phyloP scores from a whole-genome alignment of 1,139 yeast species.

The Candida tetrigidarum region DNA sequence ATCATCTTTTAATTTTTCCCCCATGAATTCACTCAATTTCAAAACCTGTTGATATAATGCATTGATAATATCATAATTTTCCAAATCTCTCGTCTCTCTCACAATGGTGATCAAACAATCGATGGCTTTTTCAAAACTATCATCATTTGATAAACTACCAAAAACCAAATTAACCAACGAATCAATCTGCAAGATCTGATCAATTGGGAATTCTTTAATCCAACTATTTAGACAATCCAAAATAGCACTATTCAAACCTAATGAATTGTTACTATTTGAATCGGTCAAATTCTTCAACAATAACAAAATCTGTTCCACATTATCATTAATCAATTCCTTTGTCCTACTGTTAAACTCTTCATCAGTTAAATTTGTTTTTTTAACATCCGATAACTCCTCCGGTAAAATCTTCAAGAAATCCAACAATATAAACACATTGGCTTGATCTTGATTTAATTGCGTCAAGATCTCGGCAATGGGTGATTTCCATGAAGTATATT shows the following conservation, averaged over 20 bases:
- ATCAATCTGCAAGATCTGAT: slow-evolving; percentile 62
- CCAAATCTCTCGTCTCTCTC: slow-evolving; percentile 79
- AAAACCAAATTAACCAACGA: slow-evolving; percentile 71
- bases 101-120: slow-evolving; percentile 84
- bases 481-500: slow-evolving; percentile 70
- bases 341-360: slow-evolving; percentile 76
- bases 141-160: slow-evolving; percentile 63
- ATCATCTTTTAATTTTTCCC: slow-evolving; percentile 55
- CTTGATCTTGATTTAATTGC: slow-evolving; percentile 40
- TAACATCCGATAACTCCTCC: slow-evolving; percentile 83
- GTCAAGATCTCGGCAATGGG: slow-evolving; percentile 72
- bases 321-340: slow-evolving; percentile 61
- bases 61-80: slow-evolving; percentile 61
- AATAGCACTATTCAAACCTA: slow-evolving; percentile 40
- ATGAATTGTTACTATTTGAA: slow-evolving; percentile 18
- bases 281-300: slow-evolving; percentile 58
- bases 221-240: slow-evolving; percentile 85
- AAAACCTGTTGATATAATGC: slow-evolving; percentile 73
- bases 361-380: slow-evolving; percentile 78
- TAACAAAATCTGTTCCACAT: slow-evolving; percentile 69
- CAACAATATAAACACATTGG: slow-evolving; percentile 40
- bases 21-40: slow-evolving; percentile 56
- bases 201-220: slow-evolving; percentile 84
- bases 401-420: slow-evolving; percentile 89
- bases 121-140: slow-evolving; percentile 82